A percentile compares a stretch with the other conserved stretches of the same genome.
Conservation (phyloP, 345 rosid species). For the Moricandia arvensis region DNA sequence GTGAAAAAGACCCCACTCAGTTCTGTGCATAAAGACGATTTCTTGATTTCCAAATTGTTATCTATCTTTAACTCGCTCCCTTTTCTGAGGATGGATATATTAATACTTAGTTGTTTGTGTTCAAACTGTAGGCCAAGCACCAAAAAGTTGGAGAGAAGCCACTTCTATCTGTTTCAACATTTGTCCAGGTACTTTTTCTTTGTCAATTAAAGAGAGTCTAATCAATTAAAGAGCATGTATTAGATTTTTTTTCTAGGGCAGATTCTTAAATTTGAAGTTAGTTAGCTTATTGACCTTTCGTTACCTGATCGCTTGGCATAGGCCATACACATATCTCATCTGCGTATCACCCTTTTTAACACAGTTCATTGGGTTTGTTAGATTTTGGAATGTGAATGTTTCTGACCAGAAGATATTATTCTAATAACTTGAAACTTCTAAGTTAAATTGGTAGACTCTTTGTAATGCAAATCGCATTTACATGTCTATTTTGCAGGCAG, state of each 20-base stretch:
- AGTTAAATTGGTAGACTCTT: not conserved
- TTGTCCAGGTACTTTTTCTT: not conserved
- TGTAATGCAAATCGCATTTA: not conserved
- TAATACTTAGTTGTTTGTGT: not conserved
- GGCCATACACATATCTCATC: too few species aligned
- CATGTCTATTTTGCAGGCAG: not conserved
- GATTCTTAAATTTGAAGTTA: too few species aligned
- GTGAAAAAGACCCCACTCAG: not conserved
- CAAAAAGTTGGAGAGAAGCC: not conserved
- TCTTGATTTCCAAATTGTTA: not conserved
- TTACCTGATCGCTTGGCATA: too few species aligned
- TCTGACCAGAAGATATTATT: not conserved
- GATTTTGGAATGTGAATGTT: not conserved
- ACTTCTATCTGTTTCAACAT: not conserved
- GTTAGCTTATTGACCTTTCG: too few species aligned
- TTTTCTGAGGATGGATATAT: not conserved
- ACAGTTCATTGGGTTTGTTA: not conserved
- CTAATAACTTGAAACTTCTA: not conserved
- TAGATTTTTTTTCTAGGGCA: too few species aligned
- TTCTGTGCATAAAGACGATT: not conserved
- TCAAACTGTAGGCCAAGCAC: not conserved
- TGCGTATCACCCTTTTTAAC: too few species aligned
- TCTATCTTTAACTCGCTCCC: not conserved
- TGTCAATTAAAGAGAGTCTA: not conserved
- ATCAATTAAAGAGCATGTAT: too few species aligned